Evolutionary conservation across 2,329 filamentous ascomycete species (phyloP).

Genomic region (Scytalidium sp.): DNA sequence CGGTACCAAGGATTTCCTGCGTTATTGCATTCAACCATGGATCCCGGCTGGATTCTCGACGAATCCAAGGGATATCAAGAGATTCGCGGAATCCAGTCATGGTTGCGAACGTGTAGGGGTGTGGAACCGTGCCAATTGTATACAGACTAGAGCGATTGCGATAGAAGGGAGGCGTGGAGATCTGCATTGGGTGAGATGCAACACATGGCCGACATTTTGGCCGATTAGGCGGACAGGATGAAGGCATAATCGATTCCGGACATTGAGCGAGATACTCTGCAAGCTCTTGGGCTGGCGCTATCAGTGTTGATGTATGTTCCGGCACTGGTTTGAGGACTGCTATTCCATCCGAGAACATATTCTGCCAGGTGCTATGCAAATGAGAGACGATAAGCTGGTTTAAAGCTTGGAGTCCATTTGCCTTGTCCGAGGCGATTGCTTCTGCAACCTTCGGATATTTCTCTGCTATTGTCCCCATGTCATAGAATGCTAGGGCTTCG

Average conservation of each 20-base stretch:
- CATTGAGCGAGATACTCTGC: slow-evolving; percentile 76
- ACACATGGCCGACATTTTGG: slow-evolving; percentile 73
- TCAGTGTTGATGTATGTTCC: slow-evolving; percentile 69
- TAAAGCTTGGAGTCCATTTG: slow-evolving; percentile 62
- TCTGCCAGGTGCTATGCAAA: slow-evolving; percentile 82
- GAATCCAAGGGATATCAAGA: slow-evolving; percentile 63
- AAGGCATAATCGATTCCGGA: slow-evolving; percentile 66
- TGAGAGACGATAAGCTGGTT: slow-evolving; percentile 79
- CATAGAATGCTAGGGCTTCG: slow-evolving; percentile 76
- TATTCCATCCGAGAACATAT: slow-evolving; percentile 72
- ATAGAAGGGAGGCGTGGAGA: slow-evolving; percentile 66
- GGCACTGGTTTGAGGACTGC: slow-evolving; percentile 77
- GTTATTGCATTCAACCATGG: slow-evolving; percentile 74
- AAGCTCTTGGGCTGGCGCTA: slow-evolving; percentile 67
- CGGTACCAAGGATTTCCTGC: slow-evolving; percentile 61
- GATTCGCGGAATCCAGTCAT: slow-evolving; percentile 60
- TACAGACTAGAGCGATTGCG: slow-evolving; percentile 71
- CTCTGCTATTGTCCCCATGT: slow-evolving; percentile 54
- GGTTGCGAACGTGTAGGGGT: slow-evolving; percentile 80
- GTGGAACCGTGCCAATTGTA: slow-evolving; percentile 83
- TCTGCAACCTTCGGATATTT: slow-evolving; percentile 68
- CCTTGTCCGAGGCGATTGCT: slow-evolving; percentile 52
- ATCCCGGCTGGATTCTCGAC: slow-evolving; percentile 69
- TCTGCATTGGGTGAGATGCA: slow-evolving; percentile 58
- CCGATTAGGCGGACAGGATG: slow-evolving; percentile 80